A percentile compares a stretch with the other conserved stretches of the same genome.
These are phyloP conservation scores for Ophiostoma himal-ulmi DNA, from an alignment of 2,329 filamentous ascomycete species.

Conservation along the genomic window DNA sequence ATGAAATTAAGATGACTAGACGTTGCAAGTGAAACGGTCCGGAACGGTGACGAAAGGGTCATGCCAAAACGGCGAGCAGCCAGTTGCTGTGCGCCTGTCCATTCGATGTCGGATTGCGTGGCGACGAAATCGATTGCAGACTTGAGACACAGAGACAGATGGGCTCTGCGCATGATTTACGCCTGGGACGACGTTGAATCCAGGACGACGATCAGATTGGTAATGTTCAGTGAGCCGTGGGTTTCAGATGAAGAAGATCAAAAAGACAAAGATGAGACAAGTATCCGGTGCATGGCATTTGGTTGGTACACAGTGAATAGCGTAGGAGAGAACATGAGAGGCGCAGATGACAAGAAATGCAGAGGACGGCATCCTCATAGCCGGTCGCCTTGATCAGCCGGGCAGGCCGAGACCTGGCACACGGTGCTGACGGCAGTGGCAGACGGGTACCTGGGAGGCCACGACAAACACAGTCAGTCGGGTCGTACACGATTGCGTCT, in stretches of 20 bases:
- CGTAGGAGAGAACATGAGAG: background rate
- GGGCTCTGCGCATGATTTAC: background rate
- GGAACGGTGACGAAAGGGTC: background rate
- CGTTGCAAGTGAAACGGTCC: background rate
- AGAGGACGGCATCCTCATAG: background rate
- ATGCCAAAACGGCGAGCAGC: background rate
- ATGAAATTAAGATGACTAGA: background rate
- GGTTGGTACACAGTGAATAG: too few relatives aligned
- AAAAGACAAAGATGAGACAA: background rate
- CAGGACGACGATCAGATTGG: background rate
- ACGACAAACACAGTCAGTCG: background rate
- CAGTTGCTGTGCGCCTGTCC: background rate
- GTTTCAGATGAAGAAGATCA: constrained; percentile 2
- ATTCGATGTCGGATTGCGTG: background rate
- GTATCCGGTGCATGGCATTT: background rate
- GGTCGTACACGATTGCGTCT: background rate
- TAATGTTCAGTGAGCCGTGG: background rate
- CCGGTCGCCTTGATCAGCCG: background rate
- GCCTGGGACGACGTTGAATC: background rate
- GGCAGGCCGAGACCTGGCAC: constrained; percentile 5
- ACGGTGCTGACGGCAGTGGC: background rate
- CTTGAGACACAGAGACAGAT: background rate
- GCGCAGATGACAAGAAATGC: background rate
- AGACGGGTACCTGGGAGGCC: background rate
- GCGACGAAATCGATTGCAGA: too few relatives aligned